Evolutionary conservation across 371 early-diverging fungal species (phyloP).

Genomic region (Thermomucor indicae-seudaticae): DNA sequence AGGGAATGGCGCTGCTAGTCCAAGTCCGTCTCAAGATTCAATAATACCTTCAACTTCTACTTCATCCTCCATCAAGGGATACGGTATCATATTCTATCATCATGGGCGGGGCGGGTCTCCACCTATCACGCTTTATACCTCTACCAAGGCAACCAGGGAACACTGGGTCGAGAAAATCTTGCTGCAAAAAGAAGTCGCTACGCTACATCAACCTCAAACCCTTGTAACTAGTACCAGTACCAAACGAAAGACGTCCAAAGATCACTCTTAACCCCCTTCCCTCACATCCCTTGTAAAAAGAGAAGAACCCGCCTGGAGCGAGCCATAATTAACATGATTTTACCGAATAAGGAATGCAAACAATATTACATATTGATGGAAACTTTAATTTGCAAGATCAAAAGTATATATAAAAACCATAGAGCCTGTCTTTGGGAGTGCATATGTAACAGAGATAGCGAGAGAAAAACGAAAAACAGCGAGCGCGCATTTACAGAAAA

Average conservation of each 20-base stretch:
- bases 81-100: slow-evolving; percentile 68
- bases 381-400: no score
- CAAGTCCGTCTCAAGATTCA: background rate
- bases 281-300: no score
- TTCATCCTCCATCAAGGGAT: slow-evolving; percentile 19
- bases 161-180: slow-evolving; percentile 81
- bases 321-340: no score
- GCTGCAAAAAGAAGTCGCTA: slow-evolving; percentile 43
- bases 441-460: no score
- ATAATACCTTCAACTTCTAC: background rate
- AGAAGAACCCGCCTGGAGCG: no score
- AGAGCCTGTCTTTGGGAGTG: no score
- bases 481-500: no score
- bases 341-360: no score
- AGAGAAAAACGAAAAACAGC: no score
- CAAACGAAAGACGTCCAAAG: background rate
- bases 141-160: slow-evolving; percentile 64
- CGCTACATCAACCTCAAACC: background rate
- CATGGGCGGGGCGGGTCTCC: slow-evolving; percentile 66
- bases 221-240: background rate
- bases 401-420: no score
- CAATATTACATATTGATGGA: no score
- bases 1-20: slow-evolving; percentile 10
- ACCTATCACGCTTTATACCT: slow-evolving; percentile 65
- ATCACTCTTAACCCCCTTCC: background rate